These are phyloP conservation scores for Barnettozyma siamensis DNA, from an alignment of 805 yeast genomes.

Conservation along the genomic window DNA sequence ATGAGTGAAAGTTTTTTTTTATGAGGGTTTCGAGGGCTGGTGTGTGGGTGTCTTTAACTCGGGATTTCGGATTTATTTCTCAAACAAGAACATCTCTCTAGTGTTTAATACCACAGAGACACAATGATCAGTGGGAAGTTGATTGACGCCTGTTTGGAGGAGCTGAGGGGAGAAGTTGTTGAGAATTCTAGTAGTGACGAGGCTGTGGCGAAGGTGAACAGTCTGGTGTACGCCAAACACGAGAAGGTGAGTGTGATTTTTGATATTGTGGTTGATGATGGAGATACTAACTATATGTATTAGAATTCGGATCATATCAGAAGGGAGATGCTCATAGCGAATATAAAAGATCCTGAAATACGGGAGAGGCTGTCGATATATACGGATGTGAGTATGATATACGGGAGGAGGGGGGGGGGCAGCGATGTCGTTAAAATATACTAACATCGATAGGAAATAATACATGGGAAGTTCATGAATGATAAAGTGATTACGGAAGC, in stretches of 20 bases:
- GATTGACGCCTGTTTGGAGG: neutral
- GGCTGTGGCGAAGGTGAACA: conserved; percentile 9
- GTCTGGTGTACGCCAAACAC: conserved; percentile 9
- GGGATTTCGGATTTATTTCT: neutral
- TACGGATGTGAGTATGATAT: conserved; percentile 7
- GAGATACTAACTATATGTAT: neutral
- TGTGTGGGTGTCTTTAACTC: neutral
- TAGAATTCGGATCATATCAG: conserved; percentile 7
- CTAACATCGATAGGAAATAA: conserved; percentile 6
- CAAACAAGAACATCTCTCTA: no score
- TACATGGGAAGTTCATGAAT: conserved; percentile 8
- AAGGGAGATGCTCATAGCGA: neutral
- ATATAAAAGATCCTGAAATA: neutral
- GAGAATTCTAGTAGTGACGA: conserved; percentile 2
- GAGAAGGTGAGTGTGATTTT: conserved; percentile 8
- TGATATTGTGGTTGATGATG: no score
- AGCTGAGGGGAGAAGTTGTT: conserved; percentile 1
- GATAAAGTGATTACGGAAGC: conserved; percentile 9
- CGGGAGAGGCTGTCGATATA: conserved; percentile 1
- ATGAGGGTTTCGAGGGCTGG: neutral
- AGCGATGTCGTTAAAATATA: no score
- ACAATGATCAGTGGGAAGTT: neutral
- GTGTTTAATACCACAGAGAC: no score
- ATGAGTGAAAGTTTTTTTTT: neutral
- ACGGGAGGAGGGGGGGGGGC: no score